Conservation (phyloP, 768 basidiomycete species). For the Glaciozyma antarctica region DNA sequence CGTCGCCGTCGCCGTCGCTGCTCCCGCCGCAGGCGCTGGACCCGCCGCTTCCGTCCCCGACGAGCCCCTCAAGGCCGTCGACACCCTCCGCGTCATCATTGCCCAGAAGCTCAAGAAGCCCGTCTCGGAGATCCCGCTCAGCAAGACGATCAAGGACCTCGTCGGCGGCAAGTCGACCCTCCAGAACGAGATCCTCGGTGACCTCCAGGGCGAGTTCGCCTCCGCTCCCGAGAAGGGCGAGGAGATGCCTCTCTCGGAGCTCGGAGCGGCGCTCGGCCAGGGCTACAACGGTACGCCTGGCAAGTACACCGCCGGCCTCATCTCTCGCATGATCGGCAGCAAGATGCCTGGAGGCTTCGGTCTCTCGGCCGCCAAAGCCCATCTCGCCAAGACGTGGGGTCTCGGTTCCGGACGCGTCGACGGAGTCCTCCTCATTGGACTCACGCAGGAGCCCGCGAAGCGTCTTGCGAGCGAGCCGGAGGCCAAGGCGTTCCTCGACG, state of each 20-base stretch:
- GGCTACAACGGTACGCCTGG: conserved; percentile 81
- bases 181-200: conserved; percentile 96
- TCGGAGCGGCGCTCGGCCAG: conserved; percentile 69
- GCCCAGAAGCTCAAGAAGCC: conserved; percentile 98
- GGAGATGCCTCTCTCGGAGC: conserved; percentile 89
- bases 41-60: conserved; percentile 73
- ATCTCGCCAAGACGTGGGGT: conserved; percentile 90
- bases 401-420: conserved; percentile 84
- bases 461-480: conserved; percentile 83
- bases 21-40: conserved; percentile 43
- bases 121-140: conserved; percentile 73
- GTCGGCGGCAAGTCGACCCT: conserved; percentile 97
- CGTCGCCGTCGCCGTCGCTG: conserved; percentile 41
- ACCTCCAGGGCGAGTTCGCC: conserved; percentile 86
- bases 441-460: conserved; percentile 88
- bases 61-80: conserved; percentile 78
- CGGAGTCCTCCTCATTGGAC: conserved; percentile 76
- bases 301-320: conserved; percentile 81
- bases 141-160: conserved; percentile 95
- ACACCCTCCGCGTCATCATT: conserved; percentile 76
- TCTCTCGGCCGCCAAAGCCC: conserved; percentile 72
- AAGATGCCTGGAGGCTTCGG: conserved; percentile 99
- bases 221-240: conserved; percentile 97
- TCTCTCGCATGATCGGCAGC: conserved; percentile 81
- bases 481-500: conserved; percentile 87